Conservation (phyloP, 1,284 basidiomycete species). For the Tetrapyrgos nigripes region DNA sequence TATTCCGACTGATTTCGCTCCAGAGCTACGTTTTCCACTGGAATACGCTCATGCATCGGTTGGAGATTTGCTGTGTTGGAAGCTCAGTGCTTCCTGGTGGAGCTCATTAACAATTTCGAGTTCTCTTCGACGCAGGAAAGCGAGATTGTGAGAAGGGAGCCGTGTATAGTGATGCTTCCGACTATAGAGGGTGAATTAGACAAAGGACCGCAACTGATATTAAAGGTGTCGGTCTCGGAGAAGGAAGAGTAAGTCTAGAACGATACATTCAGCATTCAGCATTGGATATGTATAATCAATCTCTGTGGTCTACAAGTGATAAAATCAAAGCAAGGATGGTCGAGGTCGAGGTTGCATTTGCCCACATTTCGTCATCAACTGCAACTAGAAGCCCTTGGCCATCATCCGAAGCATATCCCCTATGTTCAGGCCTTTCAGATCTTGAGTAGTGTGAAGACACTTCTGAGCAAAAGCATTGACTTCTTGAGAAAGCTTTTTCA, state of each 20-base stretch:
- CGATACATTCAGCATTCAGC: not conserved
- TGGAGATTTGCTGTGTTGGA: constrained; percentile 27
- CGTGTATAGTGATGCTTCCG: constrained; percentile 1
- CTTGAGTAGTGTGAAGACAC: not conserved
- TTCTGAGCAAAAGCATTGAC: not conserved
- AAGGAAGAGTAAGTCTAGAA: not conserved
- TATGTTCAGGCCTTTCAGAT: not conserved
- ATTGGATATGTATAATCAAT: no score
- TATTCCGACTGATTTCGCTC: not conserved
- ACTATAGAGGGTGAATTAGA: constrained; percentile 9
- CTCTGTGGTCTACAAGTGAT: no score
- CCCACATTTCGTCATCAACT: no score
- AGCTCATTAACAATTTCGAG: constrained; percentile 16
- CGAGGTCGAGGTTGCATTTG: no score
- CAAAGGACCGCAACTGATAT: constrained; percentile 7
- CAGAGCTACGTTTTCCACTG: constrained; percentile 32
- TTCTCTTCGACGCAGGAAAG: constrained; percentile 12
- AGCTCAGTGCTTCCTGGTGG: constrained; percentile 17
- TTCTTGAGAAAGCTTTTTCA: not conserved
- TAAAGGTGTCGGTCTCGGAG: not conserved
- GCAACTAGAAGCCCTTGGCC: not conserved
- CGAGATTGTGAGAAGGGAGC: constrained; percentile 3
- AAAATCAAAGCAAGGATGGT: no score
- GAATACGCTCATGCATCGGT: constrained; percentile 37
- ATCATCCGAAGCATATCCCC: not conserved